phyloP scores from a whole-genome alignment of 805 yeast species.

The Yamadazyma nakazawae region DNA sequence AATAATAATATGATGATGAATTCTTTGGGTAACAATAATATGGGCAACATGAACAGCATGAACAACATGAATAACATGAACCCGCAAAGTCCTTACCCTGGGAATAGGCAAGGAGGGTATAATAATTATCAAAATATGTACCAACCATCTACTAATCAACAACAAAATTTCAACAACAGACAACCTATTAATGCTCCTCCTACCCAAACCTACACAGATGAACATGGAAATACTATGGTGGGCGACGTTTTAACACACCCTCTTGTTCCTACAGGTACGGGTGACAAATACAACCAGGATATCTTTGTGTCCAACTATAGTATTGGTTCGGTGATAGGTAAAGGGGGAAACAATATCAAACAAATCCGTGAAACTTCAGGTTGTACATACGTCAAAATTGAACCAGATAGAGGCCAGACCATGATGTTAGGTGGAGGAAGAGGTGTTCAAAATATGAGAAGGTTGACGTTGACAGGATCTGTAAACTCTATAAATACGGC shows the following conservation, averaged over 20 bases:
- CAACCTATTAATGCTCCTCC: slow-evolving; percentile 26
- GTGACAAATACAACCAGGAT: slow-evolving; percentile 63
- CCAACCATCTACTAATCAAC: slow-evolving; percentile 5
- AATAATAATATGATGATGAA: slow-evolving; percentile 7
- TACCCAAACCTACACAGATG: slow-evolving; percentile 38
- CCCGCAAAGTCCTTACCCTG: slow-evolving; percentile 9
- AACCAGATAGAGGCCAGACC: slow-evolving; percentile 53
- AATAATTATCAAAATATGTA: slow-evolving; percentile 5
- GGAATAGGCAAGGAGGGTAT: slow-evolving; percentile 23
- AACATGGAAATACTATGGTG: slow-evolving; percentile 40
- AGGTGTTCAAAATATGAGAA: slow-evolving; percentile 47
- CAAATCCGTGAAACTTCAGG: slow-evolving; percentile 75
- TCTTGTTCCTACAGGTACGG: slow-evolving; percentile 31
- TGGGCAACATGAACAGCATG: slow-evolving; percentile 3
- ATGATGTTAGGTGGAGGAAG: slow-evolving; percentile 43
- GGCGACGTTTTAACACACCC: slow-evolving; percentile 43
- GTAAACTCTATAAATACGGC: slow-evolving; percentile 70
- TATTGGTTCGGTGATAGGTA: slow-evolving; percentile 85
- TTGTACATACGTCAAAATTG: slow-evolving; percentile 66
- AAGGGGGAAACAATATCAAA: slow-evolving; percentile 78
- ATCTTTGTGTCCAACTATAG: slow-evolving; percentile 71
- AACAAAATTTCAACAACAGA: slow-evolving; percentile 10
- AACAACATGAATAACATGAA: slow-evolving; percentile 1
- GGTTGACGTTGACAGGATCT: slow-evolving; percentile 65
- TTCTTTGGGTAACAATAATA: neutral